Base-by-base conservation (phyloP, 345 rosid genomes). In the Turnera subulata region DNA sequence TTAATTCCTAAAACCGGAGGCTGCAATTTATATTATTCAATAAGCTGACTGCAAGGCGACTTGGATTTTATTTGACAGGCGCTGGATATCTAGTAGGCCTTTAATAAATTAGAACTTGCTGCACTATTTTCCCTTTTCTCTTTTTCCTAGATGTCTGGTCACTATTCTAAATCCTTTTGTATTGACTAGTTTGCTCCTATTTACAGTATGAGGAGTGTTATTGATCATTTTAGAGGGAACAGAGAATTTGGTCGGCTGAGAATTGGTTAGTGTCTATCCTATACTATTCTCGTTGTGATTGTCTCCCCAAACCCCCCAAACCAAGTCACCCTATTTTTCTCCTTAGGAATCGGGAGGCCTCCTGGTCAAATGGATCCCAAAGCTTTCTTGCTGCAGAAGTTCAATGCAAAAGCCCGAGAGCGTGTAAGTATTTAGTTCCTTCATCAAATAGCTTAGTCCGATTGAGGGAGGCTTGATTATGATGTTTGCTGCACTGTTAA, bases 361-460 rank as follows among this genome's bases (percentile, higher is more conserved):
- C 90, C 91, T 8, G 95, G 98, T 69, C 96, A 86, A 76, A 91
- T 88, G 98, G 98, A 91, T 66, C 98, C 98, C 38, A 91, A 88
- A 64, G 98, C 96, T 59, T 91, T 88, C 63, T 71, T 86, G 76
- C 73, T 91, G 64, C 98, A 91, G 76, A 88, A 78, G 73, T 86
- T 88, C 77, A 91, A 82, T 66, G 72, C 65, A 26, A 60, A 65
- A 54, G 82, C 83, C 61, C 81, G 69, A 68, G 82, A 78, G 65
- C 81, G 75, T 50, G 96, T 88, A 76, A 78, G 81, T 62, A 53
- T 49, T 14, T 63, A 25, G 16, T 44, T 23, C 9, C 26, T 8
- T 8, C 4, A 29, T 29, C 8, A 8, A 29, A 29, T 29, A 8
- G 8, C 35, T 29, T 3, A 29, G 8, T 29, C 8, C 8, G 35